Evolutionary conservation across 2,329 filamentous ascomycete genomes (phyloP).

Genomic region (Kalaharituber pfeilii): DNA sequence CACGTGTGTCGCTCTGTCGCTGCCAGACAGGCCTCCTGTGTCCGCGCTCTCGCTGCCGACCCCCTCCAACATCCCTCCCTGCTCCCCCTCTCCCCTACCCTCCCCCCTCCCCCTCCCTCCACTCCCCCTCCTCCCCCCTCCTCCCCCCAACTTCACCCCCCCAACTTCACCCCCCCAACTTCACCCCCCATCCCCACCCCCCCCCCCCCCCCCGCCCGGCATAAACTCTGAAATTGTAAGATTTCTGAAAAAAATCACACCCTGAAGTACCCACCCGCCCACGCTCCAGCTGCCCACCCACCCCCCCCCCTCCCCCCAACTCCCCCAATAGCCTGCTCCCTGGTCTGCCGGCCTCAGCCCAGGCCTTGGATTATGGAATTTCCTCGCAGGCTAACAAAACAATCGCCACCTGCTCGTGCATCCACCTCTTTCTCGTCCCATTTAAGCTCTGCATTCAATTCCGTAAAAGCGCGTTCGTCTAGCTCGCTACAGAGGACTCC

Average conservation of each 20-base stretch:
- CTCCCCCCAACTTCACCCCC: no score
- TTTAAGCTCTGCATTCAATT: conserved; percentile 8
- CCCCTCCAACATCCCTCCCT: no score
- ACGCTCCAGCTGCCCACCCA: conserved; percentile 17
- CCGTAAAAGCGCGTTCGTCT: conserved; percentile 14
- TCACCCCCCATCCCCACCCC: conserved; percentile 25
- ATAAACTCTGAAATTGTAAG: no score
- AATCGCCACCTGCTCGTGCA: neutral
- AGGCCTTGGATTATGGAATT: neutral
- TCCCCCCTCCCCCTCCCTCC: no score
- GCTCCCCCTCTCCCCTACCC: no score
- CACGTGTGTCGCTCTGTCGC: no score
- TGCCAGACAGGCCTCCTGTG: no score
- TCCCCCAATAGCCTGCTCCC: conserved; percentile 18
- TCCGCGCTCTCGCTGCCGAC: no score
- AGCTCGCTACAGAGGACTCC: conserved; percentile 20
- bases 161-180: conserved; percentile 40
- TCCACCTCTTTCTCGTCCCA: neutral
- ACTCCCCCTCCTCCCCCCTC: no score
- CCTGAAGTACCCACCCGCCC: no score
- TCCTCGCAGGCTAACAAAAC: neutral
- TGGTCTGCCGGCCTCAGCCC: no score
- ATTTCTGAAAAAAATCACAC: no score
- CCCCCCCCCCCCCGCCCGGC: conserved; percentile 28
- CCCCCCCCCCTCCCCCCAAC: conserved; percentile 33